Conservation (phyloP, 1,139 yeast genomes). For the Saccharomyces hybrid region DNA sequence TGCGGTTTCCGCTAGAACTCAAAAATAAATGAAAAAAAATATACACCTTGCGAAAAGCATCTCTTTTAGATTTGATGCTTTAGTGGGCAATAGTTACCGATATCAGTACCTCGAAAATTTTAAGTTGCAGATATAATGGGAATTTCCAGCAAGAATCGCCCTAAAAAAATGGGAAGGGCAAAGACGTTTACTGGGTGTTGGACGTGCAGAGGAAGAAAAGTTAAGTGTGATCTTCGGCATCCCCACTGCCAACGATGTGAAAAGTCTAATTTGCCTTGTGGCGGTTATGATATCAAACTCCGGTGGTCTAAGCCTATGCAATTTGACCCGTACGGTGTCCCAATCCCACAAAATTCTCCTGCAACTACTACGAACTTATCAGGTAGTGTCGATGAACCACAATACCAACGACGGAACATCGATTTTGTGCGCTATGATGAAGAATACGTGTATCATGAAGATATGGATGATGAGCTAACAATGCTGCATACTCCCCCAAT, state of each 20-base stretch:
- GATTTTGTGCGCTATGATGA: constrained; percentile 64
- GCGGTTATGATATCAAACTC: constrained; percentile 74
- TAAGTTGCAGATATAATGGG: not conserved
- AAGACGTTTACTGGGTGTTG: constrained; percentile 57
- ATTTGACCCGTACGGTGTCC: constrained; percentile 37
- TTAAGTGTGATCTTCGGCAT: constrained; percentile 49
- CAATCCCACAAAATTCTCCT: constrained; percentile 26
- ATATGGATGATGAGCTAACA: constrained; percentile 67
- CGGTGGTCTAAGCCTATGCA: constrained; percentile 62
- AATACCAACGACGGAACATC: constrained; percentile 53
- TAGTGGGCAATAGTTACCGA: not conserved
- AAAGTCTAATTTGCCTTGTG: constrained; percentile 55
- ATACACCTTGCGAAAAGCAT: not conserved
- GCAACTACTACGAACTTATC: constrained; percentile 11
- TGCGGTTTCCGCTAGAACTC: constrained; percentile 1
- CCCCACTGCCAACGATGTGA: constrained; percentile 49
- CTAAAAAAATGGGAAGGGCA: constrained; percentile 13
- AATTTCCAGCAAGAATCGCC: constrained; percentile 2
- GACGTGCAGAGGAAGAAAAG: constrained; percentile 53
- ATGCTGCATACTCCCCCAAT: constrained; percentile 49
- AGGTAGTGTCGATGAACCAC: constrained; percentile 19
- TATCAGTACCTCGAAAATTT: not conserved
- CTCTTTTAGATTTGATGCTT: not conserved
- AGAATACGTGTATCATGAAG: constrained; percentile 67
- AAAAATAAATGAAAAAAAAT: not conserved